Base-by-base conservation (phyloP, 495 filamentous ascomycete genomes). In the Apiosordaria backusii region DNA sequence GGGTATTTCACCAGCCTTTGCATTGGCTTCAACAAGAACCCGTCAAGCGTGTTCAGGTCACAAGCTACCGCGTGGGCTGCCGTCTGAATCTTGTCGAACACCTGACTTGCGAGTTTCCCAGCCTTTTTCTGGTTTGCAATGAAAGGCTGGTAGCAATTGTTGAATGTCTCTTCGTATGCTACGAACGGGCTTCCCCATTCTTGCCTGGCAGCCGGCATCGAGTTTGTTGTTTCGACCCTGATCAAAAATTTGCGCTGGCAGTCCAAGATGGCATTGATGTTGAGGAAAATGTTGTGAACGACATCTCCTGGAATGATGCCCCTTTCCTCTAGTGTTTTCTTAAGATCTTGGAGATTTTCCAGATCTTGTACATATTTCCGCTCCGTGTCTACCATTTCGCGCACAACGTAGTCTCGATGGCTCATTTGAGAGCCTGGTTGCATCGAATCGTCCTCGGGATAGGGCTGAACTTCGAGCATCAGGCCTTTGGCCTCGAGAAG, bases 351-450 rank as follows among this genome's bases (percentile, higher is more conserved):
- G 19, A 99, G 77, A 68, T 93, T 93, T 73, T 98, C 94, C 26
- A 99, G 82, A 79, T 98, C 93, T 71, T 98, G 94, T n/a, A 98
- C 96, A 68, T 99, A 99, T 74, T 97, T 96, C 52, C 95, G 89
- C 75, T 99, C 95, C 4, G 94, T 98, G 70, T 91, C 90, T 57
- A 99, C 87, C 57, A 99, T 78, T 74, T 99, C 95, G 69, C 90
- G 86, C 29, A 99, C 85, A 66, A 98, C 89, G 71, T 96, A 89
- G 64, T 97, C 88, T 52, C 92, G 84, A 72, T 92, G 92, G 60
- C 90, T 95, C 70, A 92, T 87, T 70, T 85, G 75, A 65, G 83
- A 76, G 55, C 76, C 81, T 9, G 82, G 76, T 13, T 79, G 77
- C 55, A 82, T 77, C 6, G 78, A 69, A 22, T 80, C 78, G 26